phyloP scores from a whole-genome alignment of 352 stramenopile species.

The Aphanomyces euteiches region DNA sequence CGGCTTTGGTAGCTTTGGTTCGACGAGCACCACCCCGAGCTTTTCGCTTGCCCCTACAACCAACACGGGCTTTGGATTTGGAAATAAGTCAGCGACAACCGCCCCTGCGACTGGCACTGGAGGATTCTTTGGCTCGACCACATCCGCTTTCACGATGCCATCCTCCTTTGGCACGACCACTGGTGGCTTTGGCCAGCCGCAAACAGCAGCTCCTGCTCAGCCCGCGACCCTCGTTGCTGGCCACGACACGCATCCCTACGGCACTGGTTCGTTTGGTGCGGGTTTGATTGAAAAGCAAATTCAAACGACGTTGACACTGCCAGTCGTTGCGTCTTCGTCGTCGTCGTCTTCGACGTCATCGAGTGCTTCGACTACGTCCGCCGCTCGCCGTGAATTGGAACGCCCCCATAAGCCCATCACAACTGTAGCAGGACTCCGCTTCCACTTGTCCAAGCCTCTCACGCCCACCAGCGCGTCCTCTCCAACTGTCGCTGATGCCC shows the following conservation, averaged over 20 bases:
- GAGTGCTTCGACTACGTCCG: background rate
- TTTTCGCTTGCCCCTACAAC: slow-evolving; percentile 33
- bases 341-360: slow-evolving; percentile 5
- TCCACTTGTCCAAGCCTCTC: background rate
- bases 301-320: slow-evolving; percentile 52
- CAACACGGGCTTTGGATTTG: too few relatives aligned
- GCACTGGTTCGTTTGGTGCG: slow-evolving; percentile 47
- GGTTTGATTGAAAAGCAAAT: slow-evolving; percentile 57
- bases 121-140: slow-evolving; percentile 39
- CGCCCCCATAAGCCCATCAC: slow-evolving; percentile 2
- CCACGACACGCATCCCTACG: slow-evolving; percentile 56
- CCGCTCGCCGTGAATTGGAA: background rate
- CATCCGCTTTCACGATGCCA: background rate
- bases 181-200: slow-evolving; percentile 41
- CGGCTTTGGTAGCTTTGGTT: background rate
- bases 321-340: background rate
- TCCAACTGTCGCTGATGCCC: background rate
- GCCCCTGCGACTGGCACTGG: slow-evolving; percentile 28
- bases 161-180: slow-evolving; percentile 31
- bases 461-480: background rate
- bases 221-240: slow-evolving; percentile 54
- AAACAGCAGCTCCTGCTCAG: slow-evolving; percentile 27
- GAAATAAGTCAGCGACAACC: slow-evolving; percentile 28
- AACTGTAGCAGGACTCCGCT: background rate
- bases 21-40: slow-evolving; percentile 32